Evolutionary conservation across 805 yeast species (phyloP), one percentile per base, ranked within the genome.

Genomic region (Candida schatavii): DNA sequence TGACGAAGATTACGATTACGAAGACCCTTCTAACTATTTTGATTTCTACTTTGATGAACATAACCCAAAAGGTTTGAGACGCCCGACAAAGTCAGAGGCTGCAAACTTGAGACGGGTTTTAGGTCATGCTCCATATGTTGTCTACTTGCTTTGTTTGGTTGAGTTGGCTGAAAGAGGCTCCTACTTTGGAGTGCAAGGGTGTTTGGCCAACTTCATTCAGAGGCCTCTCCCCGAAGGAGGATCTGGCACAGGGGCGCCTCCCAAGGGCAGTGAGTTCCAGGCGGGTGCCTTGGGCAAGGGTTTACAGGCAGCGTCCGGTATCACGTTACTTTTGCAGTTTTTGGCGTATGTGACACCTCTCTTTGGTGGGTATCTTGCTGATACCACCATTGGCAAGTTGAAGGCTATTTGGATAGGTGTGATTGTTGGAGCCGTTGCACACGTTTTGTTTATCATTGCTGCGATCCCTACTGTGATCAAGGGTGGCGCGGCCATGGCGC

Each of bases 161-260:
- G 81, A 76, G 50, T 71, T 76, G 49, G 77, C 80, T 15, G 81
- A 76, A 57, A 67, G 81, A 60, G 80, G 77, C 40, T 74, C 80
- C 4, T 76, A 75, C 51, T 76, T 72, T 47, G 77, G 80, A 18
- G 65, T 66, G 7, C 52, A 62, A 30, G 73, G 72, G 50, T 54
- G 71, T 35, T 62, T 75, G 41, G 57, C 74, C 25, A 76, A 76
- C 52, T 75, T 75, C 48, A 67, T 75, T 42, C 75, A 70, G 59
- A 66, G 78, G 59, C 75, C 77, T n/a, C 56, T 75, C 35, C 80
- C 81, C 9, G 55, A 53, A 28, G 74, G 75, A 34, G 71, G 76
- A n/a, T 68, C 70, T 20, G 68, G 66, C 10, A 74, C 77, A 35
- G 74, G 75, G 44, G 70, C 73, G 14, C 63, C 71, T 2, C 59